phyloP scores from a whole-genome alignment of 345 rosid genomes.

The Syzygium oleosum region DNA sequence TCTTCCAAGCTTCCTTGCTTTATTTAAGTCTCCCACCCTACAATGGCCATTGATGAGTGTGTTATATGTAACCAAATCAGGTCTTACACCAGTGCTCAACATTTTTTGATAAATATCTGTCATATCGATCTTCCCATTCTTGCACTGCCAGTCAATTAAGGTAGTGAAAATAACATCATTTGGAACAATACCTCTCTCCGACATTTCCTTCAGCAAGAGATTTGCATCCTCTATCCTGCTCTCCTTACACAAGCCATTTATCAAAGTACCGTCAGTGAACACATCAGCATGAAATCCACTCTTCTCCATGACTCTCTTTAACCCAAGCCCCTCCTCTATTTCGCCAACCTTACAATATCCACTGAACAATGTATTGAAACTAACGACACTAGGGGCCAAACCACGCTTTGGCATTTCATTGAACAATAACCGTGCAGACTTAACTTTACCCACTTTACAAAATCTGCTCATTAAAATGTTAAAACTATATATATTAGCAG shows the following conservation, averaged over 20 bases:
- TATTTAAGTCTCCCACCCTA: constrained; percentile 40
- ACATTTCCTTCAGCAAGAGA: constrained; percentile 51
- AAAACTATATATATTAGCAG: constrained; percentile 41
- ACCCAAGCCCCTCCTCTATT: constrained; percentile 46
- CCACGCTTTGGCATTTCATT: constrained; percentile 47
- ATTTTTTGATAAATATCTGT: constrained; percentile 44
- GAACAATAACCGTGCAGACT: constrained; percentile 51
- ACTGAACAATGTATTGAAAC: constrained; percentile 80
- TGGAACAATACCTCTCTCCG: constrained; percentile 34
- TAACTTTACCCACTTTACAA: constrained; percentile 36
- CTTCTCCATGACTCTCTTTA: constrained; percentile 56
- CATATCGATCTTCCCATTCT: constrained; percentile 39
- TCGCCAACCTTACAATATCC: constrained; percentile 59
- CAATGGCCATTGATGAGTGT: constrained; percentile 51
- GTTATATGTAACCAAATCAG: constrained; percentile 62
- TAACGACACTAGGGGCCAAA: constrained; percentile 48
- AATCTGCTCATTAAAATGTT: constrained; percentile 57
- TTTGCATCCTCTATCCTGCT: constrained; percentile 46
- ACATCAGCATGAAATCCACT: constrained; percentile 39
- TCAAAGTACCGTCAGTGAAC: constrained; percentile 59
- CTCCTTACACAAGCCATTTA: constrained; percentile 56
- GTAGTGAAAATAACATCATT: constrained; percentile 58
- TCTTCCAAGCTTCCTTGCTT: constrained; percentile 57
- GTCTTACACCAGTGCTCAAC: constrained; percentile 36
- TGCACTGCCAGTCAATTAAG: constrained; percentile 62